Evolutionary conservation across 768 basidiomycete species (phyloP), one percentile per base, ranked within the genome.

Genomic region (Baorangia bicolor): DNA sequence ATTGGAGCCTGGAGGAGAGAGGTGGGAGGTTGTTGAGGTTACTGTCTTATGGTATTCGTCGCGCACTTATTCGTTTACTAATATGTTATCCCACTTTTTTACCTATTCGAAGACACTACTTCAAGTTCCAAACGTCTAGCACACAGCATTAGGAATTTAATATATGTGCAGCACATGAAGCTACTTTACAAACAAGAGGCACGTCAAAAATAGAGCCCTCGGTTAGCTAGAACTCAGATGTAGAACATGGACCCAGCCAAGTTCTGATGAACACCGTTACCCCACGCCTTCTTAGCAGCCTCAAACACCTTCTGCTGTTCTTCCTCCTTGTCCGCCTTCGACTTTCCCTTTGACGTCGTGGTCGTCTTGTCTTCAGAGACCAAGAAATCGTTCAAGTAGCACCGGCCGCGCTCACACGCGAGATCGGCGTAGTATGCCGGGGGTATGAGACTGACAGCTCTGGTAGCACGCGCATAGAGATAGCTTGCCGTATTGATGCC

Each of bases 391-490:
- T 91, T 88, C 38, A 93, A 60, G 64, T 91, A 93, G 64, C 78
- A 87, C 35, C 90, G 73, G 0, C 87, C 91, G 11, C 91, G 76
- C 70, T 93, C 90, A 67, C 90, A 92, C 1, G 89, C 91, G 48
- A 92, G 71, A 70, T 92, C 90, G 8, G 89, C 87, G 61, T 90
- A 91, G 65, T 90, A 90, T 0, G 90, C 90, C 0, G 90, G 80
- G 0, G 91, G 90, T 12, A 92, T 78, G 23, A 93, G 74, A 65
- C 88, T 90, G 30, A 94, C 92, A 0, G 90, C 87, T 62, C 89
- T 87, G 4, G 90, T 94, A 1, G 91, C 90, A 5, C 92, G 81
- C 1, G 87, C 90, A 61, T 90, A 94, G 14, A 90, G 75, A 64
- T 92, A 92, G 61, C 84, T 84, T 14, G 78, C 71, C 51, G 83